A percentile compares a stretch with the other conserved stretches of the same genome.
Evolutionary conservation across 106 monocot species (phyloP).

Genomic region (Narthecium ossifragum): DNA sequence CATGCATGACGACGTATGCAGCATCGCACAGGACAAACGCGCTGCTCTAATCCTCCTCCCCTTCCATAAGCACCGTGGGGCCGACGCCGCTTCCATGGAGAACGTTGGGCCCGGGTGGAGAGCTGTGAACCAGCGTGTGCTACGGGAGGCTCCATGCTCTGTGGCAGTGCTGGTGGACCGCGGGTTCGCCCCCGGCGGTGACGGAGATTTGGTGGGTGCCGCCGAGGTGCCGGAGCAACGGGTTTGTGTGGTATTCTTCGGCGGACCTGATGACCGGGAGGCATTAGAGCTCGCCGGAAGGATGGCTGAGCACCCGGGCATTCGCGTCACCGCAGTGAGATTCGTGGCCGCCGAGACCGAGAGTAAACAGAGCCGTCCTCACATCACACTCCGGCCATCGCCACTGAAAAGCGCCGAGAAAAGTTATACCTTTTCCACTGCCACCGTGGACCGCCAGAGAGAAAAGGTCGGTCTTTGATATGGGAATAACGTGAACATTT

Average conservation of each 20-base stretch:
- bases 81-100: no score
- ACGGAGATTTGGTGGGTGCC: constrained; percentile 35
- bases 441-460: constrained; percentile 34
- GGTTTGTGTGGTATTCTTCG: constrained; percentile 76
- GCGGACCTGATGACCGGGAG: constrained; percentile 81
- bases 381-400: constrained; percentile 30
- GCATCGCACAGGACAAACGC: constrained; percentile 24
- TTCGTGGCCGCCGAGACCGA: constrained; percentile 18
- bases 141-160: constrained; percentile 63
- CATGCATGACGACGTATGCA: constrained; percentile 41
- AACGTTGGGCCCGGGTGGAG: constrained; percentile 56
- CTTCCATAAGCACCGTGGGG: constrained; percentile 40
- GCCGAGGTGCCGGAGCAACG: constrained; percentile 42
- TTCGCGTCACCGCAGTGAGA: constrained; percentile 36
- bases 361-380: constrained; percentile 1
- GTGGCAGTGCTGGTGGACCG: constrained; percentile 64
- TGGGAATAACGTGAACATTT: background rate
- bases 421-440: constrained; percentile 66
- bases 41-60: constrained; percentile 24
- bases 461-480: constrained; percentile 43
- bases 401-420: constrained; percentile 42
- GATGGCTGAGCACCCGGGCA: constrained; percentile 75
- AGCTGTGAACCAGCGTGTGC: constrained; percentile 44
- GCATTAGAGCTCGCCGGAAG: constrained; percentile 43
- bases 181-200: constrained; percentile 48